These are phyloP conservation scores for Sanguinoderma infundibulare DNA, from an alignment of 1,284 basidiomycete genomes.

Conservation along the genomic window DNA sequence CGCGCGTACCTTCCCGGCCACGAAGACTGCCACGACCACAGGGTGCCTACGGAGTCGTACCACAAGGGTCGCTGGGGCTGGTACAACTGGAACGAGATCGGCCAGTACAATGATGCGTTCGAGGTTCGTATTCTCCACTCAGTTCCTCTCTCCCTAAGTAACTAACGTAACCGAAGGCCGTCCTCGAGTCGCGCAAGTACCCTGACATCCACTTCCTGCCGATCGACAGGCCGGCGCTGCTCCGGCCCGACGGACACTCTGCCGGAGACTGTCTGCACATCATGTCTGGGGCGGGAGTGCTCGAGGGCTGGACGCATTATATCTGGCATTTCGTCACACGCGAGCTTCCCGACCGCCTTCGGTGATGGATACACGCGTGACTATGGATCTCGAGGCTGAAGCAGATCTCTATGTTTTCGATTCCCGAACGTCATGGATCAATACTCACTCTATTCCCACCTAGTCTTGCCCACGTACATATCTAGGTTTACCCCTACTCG, in stretches of 20 bases:
- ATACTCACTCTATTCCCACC: no score
- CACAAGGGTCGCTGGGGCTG: slow-evolving; percentile 48
- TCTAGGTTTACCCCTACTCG: no score
- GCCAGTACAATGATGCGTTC: slow-evolving; percentile 57
- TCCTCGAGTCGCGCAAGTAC: slow-evolving; percentile 46
- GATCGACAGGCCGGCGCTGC: slow-evolving; percentile 60
- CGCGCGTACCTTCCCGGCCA: slow-evolving; percentile 69
- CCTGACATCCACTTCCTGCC: slow-evolving; percentile 60
- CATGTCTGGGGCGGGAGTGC: slow-evolving; percentile 63
- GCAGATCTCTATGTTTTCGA: no score
- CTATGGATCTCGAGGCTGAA: no score
- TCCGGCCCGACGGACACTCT: slow-evolving; percentile 68
- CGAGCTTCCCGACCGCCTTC: slow-evolving; percentile 35
- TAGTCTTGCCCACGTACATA: no score
- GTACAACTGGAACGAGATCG: slow-evolving; percentile 69
- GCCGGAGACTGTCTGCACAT: slow-evolving; percentile 68
- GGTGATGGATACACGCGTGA: slow-evolving; percentile 8
- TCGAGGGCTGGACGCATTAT: slow-evolving; percentile 75
- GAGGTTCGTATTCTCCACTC: slow-evolving; percentile 43
- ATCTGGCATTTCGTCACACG: slow-evolving; percentile 65
- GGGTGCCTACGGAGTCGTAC: slow-evolving; percentile 48
- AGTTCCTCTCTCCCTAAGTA: no score
- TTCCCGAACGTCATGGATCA: not conserved
- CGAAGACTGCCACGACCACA: slow-evolving; percentile 57
- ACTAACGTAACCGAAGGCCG: slow-evolving; percentile 11